Evolutionary conservation across 306 rosid genomes (phyloP).

Genomic region (Hippophae tibetana): DNA sequence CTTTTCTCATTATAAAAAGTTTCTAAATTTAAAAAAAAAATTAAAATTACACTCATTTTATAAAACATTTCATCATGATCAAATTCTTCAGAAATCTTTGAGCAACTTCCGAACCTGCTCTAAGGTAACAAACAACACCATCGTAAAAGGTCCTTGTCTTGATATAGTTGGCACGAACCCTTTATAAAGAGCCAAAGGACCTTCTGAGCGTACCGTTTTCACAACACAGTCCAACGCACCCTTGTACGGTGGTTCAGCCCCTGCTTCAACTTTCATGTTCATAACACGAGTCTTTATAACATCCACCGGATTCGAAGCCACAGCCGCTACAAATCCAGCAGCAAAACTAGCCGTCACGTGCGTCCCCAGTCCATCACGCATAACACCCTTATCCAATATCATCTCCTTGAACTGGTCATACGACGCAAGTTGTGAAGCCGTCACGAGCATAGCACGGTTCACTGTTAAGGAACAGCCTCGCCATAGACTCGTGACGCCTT

Average conservation of each 20-base stretch:
- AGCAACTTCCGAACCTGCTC: slow-evolving; percentile 13
- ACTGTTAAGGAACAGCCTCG: neutral
- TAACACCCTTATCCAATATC: slow-evolving; percentile 11
- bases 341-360: slow-evolving; percentile 15
- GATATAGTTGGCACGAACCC: slow-evolving; percentile 17
- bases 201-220: slow-evolving; percentile 13
- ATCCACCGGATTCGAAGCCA: slow-evolving; percentile 8
- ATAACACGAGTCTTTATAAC: slow-evolving; percentile 16
- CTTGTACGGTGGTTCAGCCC: slow-evolving; percentile 6
- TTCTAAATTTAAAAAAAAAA: too few relatives aligned
- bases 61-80: too few relatives aligned
- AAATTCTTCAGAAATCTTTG: slow-evolving; percentile 4
- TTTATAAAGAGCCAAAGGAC: slow-evolving; percentile 13
- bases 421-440: slow-evolving; percentile 9
- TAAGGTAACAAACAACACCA: slow-evolving; percentile 11
- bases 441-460: slow-evolving; percentile 14
- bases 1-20: too few relatives aligned
- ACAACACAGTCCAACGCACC: slow-evolving; percentile 14
- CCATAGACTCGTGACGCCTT: slow-evolving; percentile 10
- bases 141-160: slow-evolving; percentile 13
- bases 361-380: slow-evolving; percentile 14
- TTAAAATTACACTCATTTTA: too few relatives aligned
- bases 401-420: slow-evolving; percentile 15
- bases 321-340: slow-evolving; percentile 8
- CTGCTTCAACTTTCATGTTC: slow-evolving; percentile 17